Conservation (phyloP, 768 basidiomycete species). For the Paxillus ammoniavirescens region DNA sequence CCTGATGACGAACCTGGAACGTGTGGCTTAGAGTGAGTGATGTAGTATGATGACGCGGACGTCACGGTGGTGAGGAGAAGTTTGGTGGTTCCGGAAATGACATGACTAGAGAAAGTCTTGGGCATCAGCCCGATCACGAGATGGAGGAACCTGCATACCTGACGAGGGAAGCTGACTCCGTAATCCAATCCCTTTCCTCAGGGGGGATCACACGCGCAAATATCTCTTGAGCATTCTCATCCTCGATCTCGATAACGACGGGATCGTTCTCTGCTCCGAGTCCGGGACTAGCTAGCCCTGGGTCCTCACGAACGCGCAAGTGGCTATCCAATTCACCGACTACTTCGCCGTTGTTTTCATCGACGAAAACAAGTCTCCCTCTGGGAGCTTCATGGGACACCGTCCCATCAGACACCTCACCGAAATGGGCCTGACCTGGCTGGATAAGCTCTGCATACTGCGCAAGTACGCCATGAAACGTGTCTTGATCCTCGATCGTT, state of each 20-base stretch:
- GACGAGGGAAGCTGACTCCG: slow-evolving; percentile 24
- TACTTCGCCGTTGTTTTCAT: slow-evolving; percentile 70
- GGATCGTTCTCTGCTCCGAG: slow-evolving; percentile 56
- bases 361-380: slow-evolving; percentile 68
- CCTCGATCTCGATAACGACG: slow-evolving; percentile 70
- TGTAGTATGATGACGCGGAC: slow-evolving; percentile 59
- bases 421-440: slow-evolving; percentile 10
- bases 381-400: slow-evolving; percentile 35
- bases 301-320: slow-evolving; percentile 58
- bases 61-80: slow-evolving; percentile 62
- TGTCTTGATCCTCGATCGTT: slow-evolving; percentile 54
- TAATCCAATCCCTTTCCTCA: slow-evolving; percentile 69
- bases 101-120: slow-evolving; percentile 43
- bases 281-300: slow-evolving; percentile 45
- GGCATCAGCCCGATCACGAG: slow-evolving; percentile 1
- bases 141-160: slow-evolving; percentile 46
- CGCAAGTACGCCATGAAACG: slow-evolving; percentile 62
- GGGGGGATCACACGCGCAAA: slow-evolving; percentile 62
- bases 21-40: slow-evolving; percentile 55
- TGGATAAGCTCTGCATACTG: slow-evolving; percentile 59
- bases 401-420: slow-evolving; percentile 26
- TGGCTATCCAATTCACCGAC: slow-evolving; percentile 65
- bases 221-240: slow-evolving; percentile 47
- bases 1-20: slow-evolving; percentile 18
- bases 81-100: slow-evolving; percentile 64